Base-by-base conservation (phyloP, 306 rosid genomes). In the Acacia confusa region DNA sequence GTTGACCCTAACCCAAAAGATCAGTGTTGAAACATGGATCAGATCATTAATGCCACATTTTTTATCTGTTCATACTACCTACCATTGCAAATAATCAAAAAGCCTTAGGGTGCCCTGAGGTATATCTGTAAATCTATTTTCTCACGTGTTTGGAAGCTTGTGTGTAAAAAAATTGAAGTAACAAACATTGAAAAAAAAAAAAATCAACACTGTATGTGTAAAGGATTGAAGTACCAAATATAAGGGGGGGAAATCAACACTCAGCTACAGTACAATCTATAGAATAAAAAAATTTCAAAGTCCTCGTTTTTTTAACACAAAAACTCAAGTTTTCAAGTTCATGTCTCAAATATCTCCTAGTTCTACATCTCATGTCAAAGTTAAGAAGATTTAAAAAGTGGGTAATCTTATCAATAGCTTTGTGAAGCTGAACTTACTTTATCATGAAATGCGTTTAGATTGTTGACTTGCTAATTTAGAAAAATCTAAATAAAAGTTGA, bases 1-100 rank as follows among this genome's bases (percentile, higher is more conserved):
- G 4, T 45, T 34, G 32, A 44, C 57, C 65, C 64, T 71, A 75
- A 76, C 70, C 76, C 44, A 50, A 50, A 69, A 53, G 72, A 70
- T 44, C n/a, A 58, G 75, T 27, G 43, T 19, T 32, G 9, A 53
- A 41, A 38, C 1, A 28, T 50, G 43, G 57, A 24, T 15, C 2
- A 22, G 36, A 22, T 43, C 74, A 40, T 22, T 41, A 41, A 41
- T 38, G 73, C 4, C 2, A 68, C 40, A 10, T 10, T 19, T 44
- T 68, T 20, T 38, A n/a, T 45, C 41, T 22, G 6, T 4, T 69
- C 30, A 60, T 60, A 60, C 17, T 3, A 24, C 36, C 27, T 19
- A 55, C 61, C 27, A n/a, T 7, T 16, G n/a, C 55, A 8, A 2
- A 55, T 1, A n/a, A 27, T 36, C 40, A 27, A 61, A 61, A 27